phyloP scores from a whole-genome alignment of 2,329 filamentous ascomycete species.

The Graphilbum fragrans region DNA sequence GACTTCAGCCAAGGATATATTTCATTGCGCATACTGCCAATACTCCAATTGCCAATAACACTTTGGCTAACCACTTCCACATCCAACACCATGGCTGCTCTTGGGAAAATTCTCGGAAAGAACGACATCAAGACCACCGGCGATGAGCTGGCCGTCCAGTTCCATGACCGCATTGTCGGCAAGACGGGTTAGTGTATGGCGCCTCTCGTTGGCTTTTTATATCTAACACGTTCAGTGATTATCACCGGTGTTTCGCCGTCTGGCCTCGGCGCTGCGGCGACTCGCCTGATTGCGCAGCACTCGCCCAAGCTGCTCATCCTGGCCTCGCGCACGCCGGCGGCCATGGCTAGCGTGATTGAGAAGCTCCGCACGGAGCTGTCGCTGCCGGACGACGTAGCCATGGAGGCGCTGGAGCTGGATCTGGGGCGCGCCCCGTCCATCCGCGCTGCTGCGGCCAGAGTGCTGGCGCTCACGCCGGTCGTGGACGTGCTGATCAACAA shows the following conservation, averaged over 20 bases:
- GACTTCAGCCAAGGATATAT: too few species aligned
- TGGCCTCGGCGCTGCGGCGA: slow-evolving; percentile 7
- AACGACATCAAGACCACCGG: too few species aligned
- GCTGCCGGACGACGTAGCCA: slow-evolving; percentile 15
- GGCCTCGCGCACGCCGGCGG: slow-evolving; percentile 4
- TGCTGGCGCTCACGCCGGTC: slow-evolving; percentile 18
- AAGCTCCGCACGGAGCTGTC: slow-evolving; percentile 2
- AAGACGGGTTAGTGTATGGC: too few species aligned
- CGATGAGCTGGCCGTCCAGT: too few species aligned
- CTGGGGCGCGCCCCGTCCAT: slow-evolving; percentile 23
- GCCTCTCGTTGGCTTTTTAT: too few species aligned
- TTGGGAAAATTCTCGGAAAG: too few species aligned
- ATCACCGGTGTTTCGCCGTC: slow-evolving; percentile 9
- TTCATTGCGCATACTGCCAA: too few species aligned
- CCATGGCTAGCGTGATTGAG: slow-evolving; percentile 4
- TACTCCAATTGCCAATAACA: too few species aligned
- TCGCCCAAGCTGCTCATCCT: slow-evolving; percentile 9
- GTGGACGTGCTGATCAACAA: slow-evolving; percentile 28
- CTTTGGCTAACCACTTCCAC: too few species aligned
- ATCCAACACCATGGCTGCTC: too few species aligned
- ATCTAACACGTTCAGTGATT: slow-evolving; percentile 3
- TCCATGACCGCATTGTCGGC: too few species aligned
- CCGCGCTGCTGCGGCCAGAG: slow-evolving; percentile 19
- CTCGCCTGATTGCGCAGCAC: slow-evolving; percentile 6
- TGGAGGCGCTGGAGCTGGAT: slow-evolving; percentile 21